Base-by-base conservation (phyloP, 1,284 basidiomycete genomes). In the Ustilago esculenta region DNA sequence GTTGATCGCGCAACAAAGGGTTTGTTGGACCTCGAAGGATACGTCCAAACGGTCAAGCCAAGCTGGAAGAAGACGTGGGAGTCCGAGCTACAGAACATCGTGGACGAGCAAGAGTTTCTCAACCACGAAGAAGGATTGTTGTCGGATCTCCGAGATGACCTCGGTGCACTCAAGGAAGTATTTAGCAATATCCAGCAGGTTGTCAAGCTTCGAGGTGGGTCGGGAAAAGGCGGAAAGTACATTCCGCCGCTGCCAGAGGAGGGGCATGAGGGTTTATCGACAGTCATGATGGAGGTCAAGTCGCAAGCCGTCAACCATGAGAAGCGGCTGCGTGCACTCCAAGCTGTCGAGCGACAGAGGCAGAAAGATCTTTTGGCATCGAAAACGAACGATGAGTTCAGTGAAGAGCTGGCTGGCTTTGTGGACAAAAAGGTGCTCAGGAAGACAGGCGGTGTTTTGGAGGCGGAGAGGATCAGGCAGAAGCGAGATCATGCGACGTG, bases 41-140 rank as follows among this genome's bases (percentile, higher is more conserved):
- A 95, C 81, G 90, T 98, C 72, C 87, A 89, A 72, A 90, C 91
- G 4, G 88, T 96, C 75, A 94, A 92, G 79, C 94, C 95, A 44
- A 92, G 92, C 86, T 98, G 95, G 95, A 93, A 95, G 85, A 93
- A 95, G 86, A 97, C 94, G 21, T 98, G 95, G 95, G 92, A 92
- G 75, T 88, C 91, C 76, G 95, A 98, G 84, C 83, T 98, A 81
- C 91, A 93, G 84, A 92, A 93, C 72, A 94, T 98, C 60, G 91
- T 98, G 40, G 94, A 97, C 82, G 95, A 98, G 83, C 95, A 98
- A 82, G 91, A 94, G 74, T 91, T 96, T 84, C 85, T 98, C 50
- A 89, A 81, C 52, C 77, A 81, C 61, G 77, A 81, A 56, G 79
- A 81, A 33, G 75, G 79, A 3, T 43, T 81, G 15, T 47, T 81